Base-by-base conservation (phyloP, 2,329 filamentous ascomycete species). In the Tetracladium maxilliforme region DNA sequence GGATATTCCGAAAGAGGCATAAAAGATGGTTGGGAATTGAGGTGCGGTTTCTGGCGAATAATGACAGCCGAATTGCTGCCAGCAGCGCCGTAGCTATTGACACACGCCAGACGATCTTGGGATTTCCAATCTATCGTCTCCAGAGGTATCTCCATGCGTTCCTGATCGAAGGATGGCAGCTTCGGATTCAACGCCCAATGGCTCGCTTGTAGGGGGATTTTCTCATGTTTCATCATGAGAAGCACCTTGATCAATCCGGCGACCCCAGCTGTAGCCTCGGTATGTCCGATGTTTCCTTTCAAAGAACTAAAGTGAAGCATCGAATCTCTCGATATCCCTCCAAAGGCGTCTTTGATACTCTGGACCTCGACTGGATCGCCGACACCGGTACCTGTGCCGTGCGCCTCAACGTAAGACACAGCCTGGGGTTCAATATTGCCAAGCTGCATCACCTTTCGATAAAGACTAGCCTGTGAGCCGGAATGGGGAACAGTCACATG, bases 261-360 rank as follows among this genome's bases (percentile, higher is more conserved):
- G 10, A 32, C 40, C 10, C 54, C 54, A 1, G 53, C 49, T 4
- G 49, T 47, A 2, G 44, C 47, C 29, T 55, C 52, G 14, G 42
- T 47, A 31, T 59, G 55, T 2, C 55, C 54, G 18, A 58, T 43
- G 19, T 59, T 58, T 4, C 51, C 43, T 29, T 59, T 59, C 2
- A 48, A 45, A 2, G 54, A 47, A 1, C 54, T 54, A 4, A 60
- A 33, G 28, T 51, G 38, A 6, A 61, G 40, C 0, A 47, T 39
- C 14, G 47, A 33, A 8, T 38, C 34, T 8, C 30, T 23, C 6
- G 34, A 33, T 17, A 45, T 37, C 25, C 39, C 53, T 9, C 22
- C 23, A n/a, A 30, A 23, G 9, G 33, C 26, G 10, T 36, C 14
- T 1, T 33, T 30, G 6, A 49, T 36, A 21, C 41, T 39, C 7